Evolutionary conservation across 1,284 basidiomycete species (phyloP).

Genomic region (Pseudozyma sp.): DNA sequence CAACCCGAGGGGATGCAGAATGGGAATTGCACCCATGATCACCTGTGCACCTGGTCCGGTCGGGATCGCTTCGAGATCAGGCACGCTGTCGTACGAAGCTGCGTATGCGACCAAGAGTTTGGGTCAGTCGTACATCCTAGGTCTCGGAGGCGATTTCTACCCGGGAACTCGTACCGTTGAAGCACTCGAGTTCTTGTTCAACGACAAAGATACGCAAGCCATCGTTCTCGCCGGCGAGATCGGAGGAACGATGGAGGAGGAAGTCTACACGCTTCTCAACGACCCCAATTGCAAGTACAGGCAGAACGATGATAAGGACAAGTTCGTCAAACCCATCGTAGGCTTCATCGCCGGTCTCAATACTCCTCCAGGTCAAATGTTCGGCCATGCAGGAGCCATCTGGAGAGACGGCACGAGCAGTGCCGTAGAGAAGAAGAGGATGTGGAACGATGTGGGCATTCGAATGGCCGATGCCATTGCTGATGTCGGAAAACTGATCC

Average conservation of each 20-base stretch:
- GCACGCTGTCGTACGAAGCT: conserved; percentile 64
- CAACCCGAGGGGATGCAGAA: conserved; percentile 54
- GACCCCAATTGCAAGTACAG: conserved; percentile 28
- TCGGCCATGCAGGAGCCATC: conserved; percentile 58
- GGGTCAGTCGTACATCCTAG: conserved; percentile 56
- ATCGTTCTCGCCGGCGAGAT: conserved; percentile 59
- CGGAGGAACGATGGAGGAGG: conserved; percentile 61
- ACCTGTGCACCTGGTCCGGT: conserved; percentile 39
- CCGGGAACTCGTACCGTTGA: conserved; percentile 64
- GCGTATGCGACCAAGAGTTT: conserved; percentile 39
- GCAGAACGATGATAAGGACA: conserved; percentile 6
- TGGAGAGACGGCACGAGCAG: conserved; percentile 49
- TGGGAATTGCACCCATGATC: conserved; percentile 54
- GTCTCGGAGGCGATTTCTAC: conserved; percentile 60
- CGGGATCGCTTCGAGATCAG: conserved; percentile 54
- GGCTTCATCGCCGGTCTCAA: conserved; percentile 56
- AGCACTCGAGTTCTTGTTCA: conserved; percentile 54
- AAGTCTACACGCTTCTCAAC: conserved; percentile 44
- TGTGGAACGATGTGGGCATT: conserved; percentile 45
- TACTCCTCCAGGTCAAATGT: conserved; percentile 54
- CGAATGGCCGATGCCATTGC: conserved; percentile 49
- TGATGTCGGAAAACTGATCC: conserved; percentile 41
- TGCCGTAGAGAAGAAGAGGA: conserved; percentile 46
- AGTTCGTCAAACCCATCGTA: conserved; percentile 52
- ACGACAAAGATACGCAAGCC: conserved; percentile 30